Base-by-base conservation (phyloP, 1,139 yeast species). In the Nadsonia commutata region DNA sequence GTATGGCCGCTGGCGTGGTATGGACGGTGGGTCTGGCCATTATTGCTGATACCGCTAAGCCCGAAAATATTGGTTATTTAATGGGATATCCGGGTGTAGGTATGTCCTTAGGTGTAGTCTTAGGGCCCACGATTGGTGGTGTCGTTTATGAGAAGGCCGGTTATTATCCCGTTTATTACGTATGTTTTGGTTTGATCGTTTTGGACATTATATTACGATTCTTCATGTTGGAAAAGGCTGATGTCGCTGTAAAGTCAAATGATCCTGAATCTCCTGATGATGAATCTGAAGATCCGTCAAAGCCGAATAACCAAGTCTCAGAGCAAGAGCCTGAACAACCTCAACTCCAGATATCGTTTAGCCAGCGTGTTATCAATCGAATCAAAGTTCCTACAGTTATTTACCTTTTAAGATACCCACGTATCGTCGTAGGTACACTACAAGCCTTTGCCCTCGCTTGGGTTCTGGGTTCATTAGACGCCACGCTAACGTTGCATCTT, bases 21-120 rank as follows among this genome's bases (percentile, higher is more conserved):
- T 63, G 67, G 67, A 55, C 59, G 0, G 64, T 59, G n/a, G 66
- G 67, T 3, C 47, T 63, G 40, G 64, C 67, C 4, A 54, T 63
- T 19, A 44, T 63, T 16, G 55, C 60, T 8, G 67, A 63, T 44
- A 50, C 54, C 1, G 58, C 56, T 2, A 50, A 52, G 4, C 49
- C 55, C 1, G 52, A 50, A 18, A 48, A 51, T 20, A 45, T 58
- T 20, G 60, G 59, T 8, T 51, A 50, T 36, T 46, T 52, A 21
- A 53, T 58, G 59, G 54, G 62, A 16, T 61, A 52, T 41, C 59
- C 64, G 2, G 62, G 62, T 16, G 46, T 58, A 27, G 64, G 58
- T 6, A 48, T 59, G 46, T 51, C 60, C 7, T 22, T 59, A 20
- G 66, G 64, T 3, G 50, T 53, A 13, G 55, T 62, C 20, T 36